Conservation (phyloP, 2,329 filamentous ascomycete genomes). For the Phialophora verrucosa region DNA sequence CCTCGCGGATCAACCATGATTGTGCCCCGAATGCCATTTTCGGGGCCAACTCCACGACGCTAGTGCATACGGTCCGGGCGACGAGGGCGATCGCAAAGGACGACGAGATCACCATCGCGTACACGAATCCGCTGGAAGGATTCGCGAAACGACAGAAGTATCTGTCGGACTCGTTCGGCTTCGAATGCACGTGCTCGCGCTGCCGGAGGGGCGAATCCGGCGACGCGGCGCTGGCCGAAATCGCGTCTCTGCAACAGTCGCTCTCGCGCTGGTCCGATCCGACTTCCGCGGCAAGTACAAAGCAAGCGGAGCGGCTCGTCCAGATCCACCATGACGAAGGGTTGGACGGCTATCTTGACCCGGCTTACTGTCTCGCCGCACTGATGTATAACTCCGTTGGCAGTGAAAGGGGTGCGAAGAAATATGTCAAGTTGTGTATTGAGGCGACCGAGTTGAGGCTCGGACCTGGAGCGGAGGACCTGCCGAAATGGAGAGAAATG, state of each 20-base stretch:
- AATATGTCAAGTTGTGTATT: conserved; percentile 27
- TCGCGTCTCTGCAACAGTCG: conserved; percentile 17
- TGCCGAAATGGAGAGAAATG: conserved; percentile 28
- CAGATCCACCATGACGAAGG: conserved; percentile 19
- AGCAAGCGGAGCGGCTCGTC: conserved; percentile 26
- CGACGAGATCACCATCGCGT: conserved; percentile 94
- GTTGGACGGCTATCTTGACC: conserved; percentile 28
- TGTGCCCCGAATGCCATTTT: conserved; percentile 33
- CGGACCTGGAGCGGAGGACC: conserved; percentile 15
- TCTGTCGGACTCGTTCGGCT: conserved; percentile 26
- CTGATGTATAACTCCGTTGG: conserved; percentile 30
- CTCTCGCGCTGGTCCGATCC: conserved; percentile 25
- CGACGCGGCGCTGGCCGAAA: conserved; percentile 23
- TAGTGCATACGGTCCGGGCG: conserved; percentile 27
- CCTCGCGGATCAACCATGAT: conserved; percentile 33
- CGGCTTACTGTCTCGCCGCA: conserved; percentile 31
- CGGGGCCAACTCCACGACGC: conserved; percentile 5
- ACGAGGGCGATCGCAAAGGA: conserved; percentile 76
- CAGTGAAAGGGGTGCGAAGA: conserved; percentile 22
- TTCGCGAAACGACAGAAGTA: conserved; percentile 21
- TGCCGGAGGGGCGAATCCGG: conserved; percentile 19
- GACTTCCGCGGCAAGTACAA: conserved; percentile 10
- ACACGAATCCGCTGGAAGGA: conserved; percentile 49
- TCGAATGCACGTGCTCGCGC: conserved; percentile 28
- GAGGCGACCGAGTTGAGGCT: conserved; percentile 26